Conservation (phyloP, 2,329 filamentous ascomycete species). For the Botryotinia convoluta region DNA sequence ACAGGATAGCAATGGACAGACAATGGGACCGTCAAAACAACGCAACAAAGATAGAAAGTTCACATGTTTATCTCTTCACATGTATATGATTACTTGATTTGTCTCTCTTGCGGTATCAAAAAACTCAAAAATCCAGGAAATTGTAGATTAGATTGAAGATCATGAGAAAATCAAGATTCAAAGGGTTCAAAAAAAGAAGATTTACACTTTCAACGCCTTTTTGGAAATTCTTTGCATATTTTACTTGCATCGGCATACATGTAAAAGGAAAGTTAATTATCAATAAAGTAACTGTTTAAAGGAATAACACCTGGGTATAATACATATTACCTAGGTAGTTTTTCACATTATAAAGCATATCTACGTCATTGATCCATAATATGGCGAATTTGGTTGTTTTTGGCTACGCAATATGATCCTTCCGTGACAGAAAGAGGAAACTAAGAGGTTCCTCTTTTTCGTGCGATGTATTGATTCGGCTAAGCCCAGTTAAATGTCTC, state of each 20-base stretch:
- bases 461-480: conserved; percentile 1
- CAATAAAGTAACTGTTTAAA: neutral
- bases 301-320: neutral
- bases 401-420: conserved; percentile 10
- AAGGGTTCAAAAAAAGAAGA: neutral
- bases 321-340: neutral
- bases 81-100: neutral
- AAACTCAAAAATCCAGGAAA: neutral
- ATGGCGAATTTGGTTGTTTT: conserved; percentile 11
- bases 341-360: neutral
- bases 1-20: neutral
- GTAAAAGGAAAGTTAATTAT: neutral
- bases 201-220: neutral
- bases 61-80: neutral
- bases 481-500: conserved; percentile 6
- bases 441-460: neutral
- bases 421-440: neutral
- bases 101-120: neutral
- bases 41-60: neutral
- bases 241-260: conserved; percentile 4
- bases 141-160: neutral
- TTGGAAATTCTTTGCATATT: neutral
- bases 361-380: conserved; percentile 16
- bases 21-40: neutral
- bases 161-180: neutral